These are phyloP conservation scores for Ceratobasidium sp. DNA, from an alignment of 1,284 basidiomycete species.

Conservation along the genomic window DNA sequence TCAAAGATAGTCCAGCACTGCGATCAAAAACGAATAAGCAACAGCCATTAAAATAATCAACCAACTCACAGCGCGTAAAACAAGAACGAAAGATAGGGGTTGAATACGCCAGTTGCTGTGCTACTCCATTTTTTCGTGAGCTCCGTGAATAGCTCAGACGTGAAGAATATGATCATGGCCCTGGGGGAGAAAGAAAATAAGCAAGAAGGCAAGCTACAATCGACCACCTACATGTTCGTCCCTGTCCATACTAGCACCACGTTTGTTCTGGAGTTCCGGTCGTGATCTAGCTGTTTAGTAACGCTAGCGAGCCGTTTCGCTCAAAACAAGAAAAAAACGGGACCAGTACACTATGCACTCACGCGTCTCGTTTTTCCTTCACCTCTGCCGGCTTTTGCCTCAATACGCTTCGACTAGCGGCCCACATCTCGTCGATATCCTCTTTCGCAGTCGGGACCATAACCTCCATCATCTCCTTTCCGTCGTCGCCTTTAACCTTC, in stretches of 20 bases:
- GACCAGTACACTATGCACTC: background rate
- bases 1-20: too few species aligned
- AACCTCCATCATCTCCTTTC: conserved; percentile 86
- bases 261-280: conserved; percentile 82
- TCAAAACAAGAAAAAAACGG: background rate
- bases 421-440: conserved; percentile 87
- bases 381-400: conserved; percentile 68
- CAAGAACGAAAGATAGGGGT: conserved; percentile 84
- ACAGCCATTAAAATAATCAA: too few species aligned
- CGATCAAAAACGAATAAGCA: too few species aligned
- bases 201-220: conserved; percentile 22
- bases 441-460: conserved; percentile 80
- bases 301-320: conserved; percentile 51
- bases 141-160: conserved; percentile 71
- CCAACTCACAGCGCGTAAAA: conserved; percentile 81
- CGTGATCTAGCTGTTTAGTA: conserved; percentile 87
- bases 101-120: conserved; percentile 59
- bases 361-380: conserved; percentile 80
- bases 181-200: conserved; percentile 49
- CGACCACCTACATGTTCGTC: conserved; percentile 72
- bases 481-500: conserved; percentile 81
- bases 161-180: conserved; percentile 82
- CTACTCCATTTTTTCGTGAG: conserved; percentile 43
- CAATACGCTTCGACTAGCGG: conserved; percentile 71
- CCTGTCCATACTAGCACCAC: conserved; percentile 87